These are phyloP conservation scores for Fraxinus nigra DNA, from an alignment of 305 asterid genomes.

Conservation along the genomic window DNA sequence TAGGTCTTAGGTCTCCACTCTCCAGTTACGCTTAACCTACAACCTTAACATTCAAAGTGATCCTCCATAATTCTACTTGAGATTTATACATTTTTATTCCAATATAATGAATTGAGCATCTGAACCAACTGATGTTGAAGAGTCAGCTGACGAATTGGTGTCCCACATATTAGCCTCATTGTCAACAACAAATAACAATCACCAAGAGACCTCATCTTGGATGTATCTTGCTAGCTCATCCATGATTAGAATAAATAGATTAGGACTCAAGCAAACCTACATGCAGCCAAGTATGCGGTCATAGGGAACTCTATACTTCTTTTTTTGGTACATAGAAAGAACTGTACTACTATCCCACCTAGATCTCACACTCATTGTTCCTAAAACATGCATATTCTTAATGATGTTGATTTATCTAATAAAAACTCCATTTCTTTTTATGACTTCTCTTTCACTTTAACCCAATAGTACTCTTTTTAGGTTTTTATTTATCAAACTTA, in stretches of 20 bases:
- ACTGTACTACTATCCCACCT: not conserved
- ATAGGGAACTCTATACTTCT: not conserved
- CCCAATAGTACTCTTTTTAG: not conserved
- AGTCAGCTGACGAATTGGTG: not conserved
- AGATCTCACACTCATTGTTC: not conserved
- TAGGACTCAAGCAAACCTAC: not conserved
- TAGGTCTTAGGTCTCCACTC: not conserved
- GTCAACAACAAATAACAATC: not conserved
- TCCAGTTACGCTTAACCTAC: not conserved
- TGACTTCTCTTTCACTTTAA: not conserved
- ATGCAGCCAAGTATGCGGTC: not conserved
- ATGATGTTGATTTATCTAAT: not conserved
- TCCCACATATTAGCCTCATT: not conserved
- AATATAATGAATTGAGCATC: not conserved
- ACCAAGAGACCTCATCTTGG: conserved; percentile 4
- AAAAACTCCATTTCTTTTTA: not conserved
- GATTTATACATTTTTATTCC: not conserved
- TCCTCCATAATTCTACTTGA: not conserved
- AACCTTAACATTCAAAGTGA: not conserved
- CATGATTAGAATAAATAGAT: not conserved
- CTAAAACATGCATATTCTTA: not conserved
- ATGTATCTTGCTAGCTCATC: not conserved
- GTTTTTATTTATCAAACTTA: not conserved
- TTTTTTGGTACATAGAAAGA: not conserved
- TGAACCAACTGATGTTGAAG: not conserved